Base-by-base conservation (phyloP, 2,329 filamentous ascomycete genomes). In the Lecanosticta acicola region DNA sequence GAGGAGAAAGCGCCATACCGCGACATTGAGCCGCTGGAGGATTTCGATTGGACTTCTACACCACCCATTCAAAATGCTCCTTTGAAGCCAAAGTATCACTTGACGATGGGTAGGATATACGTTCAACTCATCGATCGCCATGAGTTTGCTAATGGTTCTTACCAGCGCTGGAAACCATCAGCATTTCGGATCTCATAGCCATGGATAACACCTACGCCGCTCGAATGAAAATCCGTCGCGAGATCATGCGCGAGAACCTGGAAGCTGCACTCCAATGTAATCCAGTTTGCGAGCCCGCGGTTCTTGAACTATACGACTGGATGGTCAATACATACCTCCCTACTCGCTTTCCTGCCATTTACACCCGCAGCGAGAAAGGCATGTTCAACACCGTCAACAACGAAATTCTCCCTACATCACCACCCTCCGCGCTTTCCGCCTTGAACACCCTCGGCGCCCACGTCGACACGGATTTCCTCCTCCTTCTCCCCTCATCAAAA, bases 71-170 rank as follows among this genome's bases (percentile, higher is more conserved):
- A 76, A 46, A 59, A 79, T 9, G 68, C 79, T 11, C 75, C 77
- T 0, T 81, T 81, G 62, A 81, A 79, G 60, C 72, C 77, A 3
- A 80, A 75, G 54, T 83, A 79, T 57, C 73, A 82, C 57, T 62
- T 83, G 41, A 81, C 79, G 4, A 83, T 83, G 80, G 76, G 79
- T 80, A 63, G 50, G 64, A 13, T n/a, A 29, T 29, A 11, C 24
- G 7, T 29, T 21, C 45, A 29, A 29, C 11, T 11, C 7, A 5
- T 29, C 11, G 11, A 29, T 29, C 24, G 11, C 18, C 11, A 11
- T 11, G 5, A 7, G 7, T 29, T 29, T 29, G 32, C 36, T 49
- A 26, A 48, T n/a, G 14, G 19, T 32, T n/a, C n/a, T n/a, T 11
- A 36, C 41, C 54, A 81, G 78, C 71, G 3, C 68, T 82, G 18